Evolutionary conservation across 345 rosid genomes (phyloP), one percentile per base, ranked within the genome.

Genomic region (Citrus glauca): DNA sequence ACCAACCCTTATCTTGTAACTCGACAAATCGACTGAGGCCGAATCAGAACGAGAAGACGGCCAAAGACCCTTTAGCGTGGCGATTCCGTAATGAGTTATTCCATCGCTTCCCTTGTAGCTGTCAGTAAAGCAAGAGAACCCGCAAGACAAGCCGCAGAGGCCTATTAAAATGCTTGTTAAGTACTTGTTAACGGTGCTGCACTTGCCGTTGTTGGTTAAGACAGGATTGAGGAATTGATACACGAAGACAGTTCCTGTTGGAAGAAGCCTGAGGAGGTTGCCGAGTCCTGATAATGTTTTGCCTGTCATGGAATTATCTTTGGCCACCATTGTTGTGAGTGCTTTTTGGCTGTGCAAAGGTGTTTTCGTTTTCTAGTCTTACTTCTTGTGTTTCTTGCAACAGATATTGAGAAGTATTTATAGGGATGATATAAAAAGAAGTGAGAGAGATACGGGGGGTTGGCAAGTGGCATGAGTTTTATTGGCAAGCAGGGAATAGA

Each of bases 151-250:
- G 75, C 88, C 94, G 60, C 98, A 94, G 57, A 89, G 80, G 2
- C 65, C 85, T 2, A 94, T 84, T 30, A 94, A 89, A 57, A 89
- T 66, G 60, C 86, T 82, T 2, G 88, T 83, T 30, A 93, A 72
- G 85, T 83, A 85, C 85, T 90, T 89, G 83, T 93, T 86, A 66
- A 53, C 3, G 19, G 88, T 48, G 76, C 73, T 71, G 77, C 98
- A 95, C 4, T 82, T 77, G 30, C 98, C 98, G 9, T 80, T 86
- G 86, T 95, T 88, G 88, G 97, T 84, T 32, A 93, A 35, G 50
- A 93, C 67, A 50, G 98, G 98, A 87, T 87, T 91, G 17, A 95
- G 98, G 89, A 91, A 89, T 65, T 89, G 95, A 83, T 87, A 95
- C 63, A 88, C 20, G 82, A 93, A 95, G 74, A 93, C 93, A 1